phyloP scores from a whole-genome alignment of 2,329 filamentous ascomycete species.

The Pyrenochaeta sp. region DNA sequence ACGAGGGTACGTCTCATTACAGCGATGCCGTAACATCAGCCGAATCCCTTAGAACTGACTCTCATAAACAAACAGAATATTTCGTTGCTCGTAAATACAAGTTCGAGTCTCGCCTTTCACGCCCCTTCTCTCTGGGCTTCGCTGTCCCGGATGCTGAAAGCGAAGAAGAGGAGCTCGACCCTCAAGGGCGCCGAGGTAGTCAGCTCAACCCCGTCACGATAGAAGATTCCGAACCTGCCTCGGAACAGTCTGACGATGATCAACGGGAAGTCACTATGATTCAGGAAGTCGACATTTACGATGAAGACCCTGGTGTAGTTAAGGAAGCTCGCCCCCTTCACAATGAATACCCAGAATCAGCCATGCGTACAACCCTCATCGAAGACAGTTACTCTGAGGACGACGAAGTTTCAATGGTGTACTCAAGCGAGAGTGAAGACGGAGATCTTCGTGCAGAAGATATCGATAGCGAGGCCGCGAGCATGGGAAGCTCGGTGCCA shows the following conservation, averaged over 20 bases:
- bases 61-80: conserved; percentile 26
- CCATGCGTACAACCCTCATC: conserved; percentile 3
- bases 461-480: conserved; percentile 18
- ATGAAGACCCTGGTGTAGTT: neutral
- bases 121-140: conserved; percentile 37
- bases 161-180: conserved; percentile 37
- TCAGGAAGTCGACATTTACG: conserved; percentile 12
- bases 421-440: conserved; percentile 1
- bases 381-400: conserved; percentile 8
- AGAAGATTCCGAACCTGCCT: conserved; percentile 35
- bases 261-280: conserved; percentile 18
- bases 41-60: conserved; percentile 14
- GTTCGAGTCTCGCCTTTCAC: conserved; percentile 31
- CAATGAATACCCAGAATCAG: conserved; percentile 9
- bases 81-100: conserved; percentile 43
- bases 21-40: neutral
- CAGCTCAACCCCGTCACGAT: conserved; percentile 40
- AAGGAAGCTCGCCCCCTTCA: neutral
- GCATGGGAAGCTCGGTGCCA: conserved; percentile 14
- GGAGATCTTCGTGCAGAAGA: conserved; percentile 14
- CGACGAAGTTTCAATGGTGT: neutral
- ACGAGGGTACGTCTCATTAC: conserved; percentile 36
- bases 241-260: conserved; percentile 11
- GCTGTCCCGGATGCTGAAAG: conserved; percentile 43
- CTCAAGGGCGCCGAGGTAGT: conserved; percentile 27